Evolutionary conservation across 2,329 filamentous ascomycete genomes (phyloP), one percentile per base, ranked within the genome.

Genomic region (Colletotrichum sp.): DNA sequence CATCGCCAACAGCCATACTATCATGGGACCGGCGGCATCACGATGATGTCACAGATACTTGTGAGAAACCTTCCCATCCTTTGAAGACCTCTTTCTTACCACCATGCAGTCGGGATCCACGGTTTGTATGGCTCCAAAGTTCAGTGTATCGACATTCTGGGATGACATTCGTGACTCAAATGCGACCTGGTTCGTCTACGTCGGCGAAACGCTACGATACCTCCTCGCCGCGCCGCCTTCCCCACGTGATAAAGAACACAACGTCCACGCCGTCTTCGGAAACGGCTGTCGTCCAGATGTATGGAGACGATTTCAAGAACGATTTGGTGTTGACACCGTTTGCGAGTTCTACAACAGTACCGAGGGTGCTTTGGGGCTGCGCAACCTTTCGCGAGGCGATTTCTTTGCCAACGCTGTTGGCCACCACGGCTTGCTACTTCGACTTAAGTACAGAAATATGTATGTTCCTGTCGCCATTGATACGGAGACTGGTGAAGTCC

Each of bases 301-400:
- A 1, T 95, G 93, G 93, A 83, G 87, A 34, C 86, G 88, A 26
- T 95, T 95, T 82, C 85, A 89, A 55, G 89, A 75, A 16, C 44
- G 70, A 3, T 75, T 75, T 4, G 64, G 89, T 68, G 89, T 94
- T 78, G 84, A 88, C 15, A 88, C 90, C 32, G 90, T 96, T 3
- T 87, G 86, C 76, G 94, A 96, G 83, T 95, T 96, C 84, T 96
- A 95, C 88, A 94, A 93, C 82, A 94, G 92, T 74, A 95, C 93
- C 2, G 94, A 96, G 83, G 93, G 94, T 34, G 88, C 95, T 66
- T 89, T 96, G 79, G 83, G 84, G 0, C 85, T 95, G 12, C 83
- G 92, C 71, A 94, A 94, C 80, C 83, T 88, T 26, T 90, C 90
- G 70, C 86, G 88, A 68, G 90, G 93, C 2, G 91, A 92, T 28